Percentiles rank a stretch among this genome's conserved stretches.
Evolutionary conservation across 2,329 filamentous ascomycete species (phyloP).

Genomic region (Rhytidhysteron rufulum): DNA sequence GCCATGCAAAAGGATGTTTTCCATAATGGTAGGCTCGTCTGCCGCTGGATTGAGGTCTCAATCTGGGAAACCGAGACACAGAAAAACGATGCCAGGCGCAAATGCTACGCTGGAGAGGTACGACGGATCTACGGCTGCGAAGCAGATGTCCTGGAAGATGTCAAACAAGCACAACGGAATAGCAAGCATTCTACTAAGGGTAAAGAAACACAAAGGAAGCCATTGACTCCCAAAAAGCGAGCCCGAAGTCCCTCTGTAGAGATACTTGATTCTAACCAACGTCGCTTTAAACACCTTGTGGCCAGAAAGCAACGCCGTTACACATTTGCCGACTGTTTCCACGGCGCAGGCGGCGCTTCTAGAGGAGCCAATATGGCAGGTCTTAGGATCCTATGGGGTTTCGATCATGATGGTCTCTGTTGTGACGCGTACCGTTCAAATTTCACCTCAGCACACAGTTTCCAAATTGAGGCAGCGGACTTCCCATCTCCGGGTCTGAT

Average conservation of each 20-base stretch:
- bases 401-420: slow-evolving; percentile 14
- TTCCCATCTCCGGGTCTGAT: slow-evolving; percentile 7
- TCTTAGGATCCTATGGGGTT: slow-evolving; percentile 8
- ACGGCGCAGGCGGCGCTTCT: slow-evolving; percentile 19
- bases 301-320: slow-evolving; percentile 4
- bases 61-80: neutral
- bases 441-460: slow-evolving; percentile 4
- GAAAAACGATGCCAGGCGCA: neutral
- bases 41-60: neutral
- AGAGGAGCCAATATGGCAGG: slow-evolving; percentile 17
- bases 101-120: neutral
- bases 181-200: neutral
- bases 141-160: neutral
- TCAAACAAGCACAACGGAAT: no score
- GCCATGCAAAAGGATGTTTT: neutral
- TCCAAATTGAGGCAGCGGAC: slow-evolving; percentile 13
- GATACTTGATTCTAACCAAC: neutral
- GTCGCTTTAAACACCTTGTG: neutral
- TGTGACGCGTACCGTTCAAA: slow-evolving; percentile 15
- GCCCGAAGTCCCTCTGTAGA: neutral
- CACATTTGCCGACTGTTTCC: slow-evolving; percentile 16
- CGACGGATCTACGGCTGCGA: neutral
- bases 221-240: neutral
- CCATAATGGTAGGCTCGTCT: neutral
- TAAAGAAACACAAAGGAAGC: neutral